Base-by-base conservation (phyloP, 2,329 filamentous ascomycete species). In the Geoglossum cookeanum region DNA sequence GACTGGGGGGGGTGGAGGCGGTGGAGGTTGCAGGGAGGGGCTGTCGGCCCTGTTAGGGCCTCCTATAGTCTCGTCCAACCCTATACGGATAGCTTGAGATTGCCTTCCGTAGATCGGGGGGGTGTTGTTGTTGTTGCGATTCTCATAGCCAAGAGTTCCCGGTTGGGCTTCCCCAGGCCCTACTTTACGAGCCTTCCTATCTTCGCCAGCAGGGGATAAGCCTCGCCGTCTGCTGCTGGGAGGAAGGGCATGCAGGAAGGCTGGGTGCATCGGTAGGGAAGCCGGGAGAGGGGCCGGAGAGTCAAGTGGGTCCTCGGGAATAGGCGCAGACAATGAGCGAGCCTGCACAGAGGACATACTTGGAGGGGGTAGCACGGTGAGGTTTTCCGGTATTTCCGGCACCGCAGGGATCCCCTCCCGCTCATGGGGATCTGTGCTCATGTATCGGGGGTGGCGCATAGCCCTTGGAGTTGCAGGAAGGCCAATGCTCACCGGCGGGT, bases 391-490 rank as follows among this genome's bases (percentile, higher is more conserved):
- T 33, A 80, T 73, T 58, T 75, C 71, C 33, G 78, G 74, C 9
- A 80, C 72, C n/a, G 74, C 73, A 29, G 78, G 78, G 29, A 75
- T 72, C 35, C 68, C 67, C 15, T 76, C 72, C 37, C 30, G 49
- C 29, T 71, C 68, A 49, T 74, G 71, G 52, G 71, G 72, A 47
- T 75, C 72, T 58, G 82, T 77, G 1, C 75, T 70, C 62, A 80
- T 78, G 62, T 91, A 81, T 48, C 87, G 81, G 1, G 80, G 78
- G 66, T 94, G 81, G 22, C 85, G 80, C 89, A 96, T 94, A 0
- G 89, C 89, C 71, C 87, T 83, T 33, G 91, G 90, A 0, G 90
- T 96, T 1, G 89, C 87, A 13, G 91, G 89, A n/a, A 95, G 77
- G 0, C 89, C 90, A 55, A 91, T 77, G 4, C 78, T 76, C 1